Evolutionary conservation across 345 rosid genomes (phyloP), one percentile per base, ranked within the genome.

Genomic region (Citrus australasica): DNA sequence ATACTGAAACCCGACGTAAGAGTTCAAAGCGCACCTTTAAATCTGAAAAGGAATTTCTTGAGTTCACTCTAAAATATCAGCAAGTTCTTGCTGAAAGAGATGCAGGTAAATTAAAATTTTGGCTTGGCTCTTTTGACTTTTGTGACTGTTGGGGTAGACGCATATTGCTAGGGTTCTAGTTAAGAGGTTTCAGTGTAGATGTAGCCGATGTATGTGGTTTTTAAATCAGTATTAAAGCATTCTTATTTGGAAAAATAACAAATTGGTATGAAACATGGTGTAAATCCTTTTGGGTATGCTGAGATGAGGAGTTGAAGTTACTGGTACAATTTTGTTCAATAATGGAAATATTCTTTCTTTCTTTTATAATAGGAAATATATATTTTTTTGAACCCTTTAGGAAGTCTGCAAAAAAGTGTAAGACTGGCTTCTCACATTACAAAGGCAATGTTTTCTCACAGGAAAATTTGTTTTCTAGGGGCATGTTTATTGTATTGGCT

Each of bases 51-150:
- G 99, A 92, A 78, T 86, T 95, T 87, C 85, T 92, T 17, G 94
- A 92, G 82, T 89, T 93, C 81, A 89, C 94, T 83, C 86, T 95
- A 76, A 89, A 87, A 85, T 95, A 95, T 84, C 99, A 95, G 79
- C 97, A 95, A 87, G 94, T 93, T 79, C 85, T 92, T 77, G 78
- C 95, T 37, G 99, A 93, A 81, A 89, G 97, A 90, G 98, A 93
- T 78, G 73, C 92, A 65, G 98, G 97, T 91, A 82, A 80, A 84
- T 77, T 78, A 65, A 32, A 42, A 70, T 33, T 65, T 80, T 66
- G 46, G 32, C 16, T 63, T 66, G 11, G 27, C 60, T 42, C 37
- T 62, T 27, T 46, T 59, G 21, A 28, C 19, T 62, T 75, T 68
- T 59, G 75, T 59, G 46, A 66, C 75, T 42, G 42, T 62, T 71